Base-by-base conservation (phyloP, 164 flowering plant genomes). In the Piper longum region DNA sequence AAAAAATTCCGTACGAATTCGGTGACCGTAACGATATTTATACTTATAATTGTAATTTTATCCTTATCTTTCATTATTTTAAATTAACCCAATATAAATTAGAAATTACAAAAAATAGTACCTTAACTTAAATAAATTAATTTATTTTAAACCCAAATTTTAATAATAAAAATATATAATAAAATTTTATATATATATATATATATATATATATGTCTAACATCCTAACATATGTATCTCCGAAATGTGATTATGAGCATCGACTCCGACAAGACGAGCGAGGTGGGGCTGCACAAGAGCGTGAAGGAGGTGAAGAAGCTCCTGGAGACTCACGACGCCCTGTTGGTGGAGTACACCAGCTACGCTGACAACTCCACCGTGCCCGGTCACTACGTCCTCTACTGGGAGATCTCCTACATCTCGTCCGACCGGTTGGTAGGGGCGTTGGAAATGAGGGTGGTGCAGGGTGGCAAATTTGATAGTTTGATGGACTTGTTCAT, bases 321-420 rank as follows among this genome's bases (percentile, higher is more conserved):
- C 45, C 67, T 91, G 6, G 88, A 86, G 45, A 85, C 88, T 3
- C 66, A 72, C 77, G 66, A 77, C 56, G 79, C 82, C 9, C 69
- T 83, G 3, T 87, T 91, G 0, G 81, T 74, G 16, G 97, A 91
- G 62, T 91, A 91, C 86, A 91, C 97, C 1, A 85, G 91, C 79
- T 84, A 74, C 60, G 86, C 91, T 0, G 93, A 86, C 55, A 77
- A 93, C 0, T 77, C 87, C 4, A 60, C 87, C n/a, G 60, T 85
- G 26, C 97, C 97, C 0, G 97, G 97, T 0, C 97, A 91, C 73
- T 88, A 91, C 54, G 91, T 86, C 1, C 62, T 91, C 40, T 88
- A 59, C 63, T 86, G 98, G 96, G 98, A 91, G 68, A 78, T 90
- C 14, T 69, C 66, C 62, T 43, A 61, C 61, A 39, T 58, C 68